Evolutionary conservation across 768 basidiomycete genomes (phyloP).

Genomic region (Suillus lakei): DNA sequence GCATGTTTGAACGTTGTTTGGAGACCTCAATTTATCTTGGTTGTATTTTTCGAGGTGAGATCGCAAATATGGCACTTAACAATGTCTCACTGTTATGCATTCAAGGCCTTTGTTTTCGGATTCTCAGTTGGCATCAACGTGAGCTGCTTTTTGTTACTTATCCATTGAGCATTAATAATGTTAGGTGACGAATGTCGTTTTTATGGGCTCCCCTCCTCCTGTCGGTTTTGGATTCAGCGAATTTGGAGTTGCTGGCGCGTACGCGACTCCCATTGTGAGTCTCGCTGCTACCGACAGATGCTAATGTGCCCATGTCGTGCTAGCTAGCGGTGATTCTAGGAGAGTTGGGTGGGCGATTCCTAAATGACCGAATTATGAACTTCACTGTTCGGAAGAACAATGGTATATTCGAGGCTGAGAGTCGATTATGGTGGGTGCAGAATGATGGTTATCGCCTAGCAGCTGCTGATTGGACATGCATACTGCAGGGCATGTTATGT

Average conservation of each 20-base stretch:
- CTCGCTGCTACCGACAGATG: not conserved
- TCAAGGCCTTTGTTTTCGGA: constrained; percentile 49
- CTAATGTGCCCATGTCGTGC: not conserved
- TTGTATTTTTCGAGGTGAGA: constrained; percentile 45
- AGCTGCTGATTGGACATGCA: not conserved
- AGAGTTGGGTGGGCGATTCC: constrained; percentile 53
- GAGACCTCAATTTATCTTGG: constrained; percentile 51
- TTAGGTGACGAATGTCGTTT: constrained; percentile 60
- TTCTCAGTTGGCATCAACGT: constrained; percentile 53
- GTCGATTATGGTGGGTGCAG: constrained; percentile 42
- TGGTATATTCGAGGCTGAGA: constrained; percentile 61
- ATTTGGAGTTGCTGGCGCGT: constrained; percentile 45
- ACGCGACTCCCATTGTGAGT: constrained; percentile 50
- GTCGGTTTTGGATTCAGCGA: constrained; percentile 51
- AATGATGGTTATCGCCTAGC: not conserved
- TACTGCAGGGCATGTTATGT: constrained; percentile 40
- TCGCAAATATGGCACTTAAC: not conserved
- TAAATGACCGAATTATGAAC: constrained; percentile 55
- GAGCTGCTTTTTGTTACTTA: constrained; percentile 13
- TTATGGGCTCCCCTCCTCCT: constrained; percentile 51
- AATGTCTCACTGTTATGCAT: not conserved
- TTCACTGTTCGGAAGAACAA: constrained; percentile 46
- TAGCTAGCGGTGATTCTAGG: constrained; percentile 56
- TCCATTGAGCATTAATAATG: not conserved
- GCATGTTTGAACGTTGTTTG: constrained; percentile 47